phyloP scores from a whole-genome alignment of 805 yeast species.

The Tetrapisispora taiwanensis region DNA sequence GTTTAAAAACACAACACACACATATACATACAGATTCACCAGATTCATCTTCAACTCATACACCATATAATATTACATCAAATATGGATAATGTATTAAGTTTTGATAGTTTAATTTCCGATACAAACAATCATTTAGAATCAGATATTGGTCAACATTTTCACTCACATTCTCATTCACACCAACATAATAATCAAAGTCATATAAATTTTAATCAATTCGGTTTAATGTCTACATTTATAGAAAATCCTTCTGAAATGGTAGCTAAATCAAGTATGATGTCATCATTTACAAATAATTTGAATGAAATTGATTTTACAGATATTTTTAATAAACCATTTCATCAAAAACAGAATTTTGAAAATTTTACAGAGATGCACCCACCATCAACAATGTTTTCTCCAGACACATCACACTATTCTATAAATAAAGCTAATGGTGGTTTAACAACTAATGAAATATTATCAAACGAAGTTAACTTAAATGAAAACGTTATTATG shows the following conservation, averaged over 20 bases:
- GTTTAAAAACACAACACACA: constrained; percentile 3
- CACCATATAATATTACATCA: neutral
- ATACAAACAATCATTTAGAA: neutral
- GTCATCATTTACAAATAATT: constrained; percentile 7
- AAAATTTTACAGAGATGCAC: neutral
- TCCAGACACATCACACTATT: neutral
- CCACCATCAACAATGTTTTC: constrained; percentile 1
- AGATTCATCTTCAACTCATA: neutral
- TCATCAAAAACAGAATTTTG: constrained; percentile 6
- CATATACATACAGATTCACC: constrained; percentile 2
- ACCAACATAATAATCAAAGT: neutral
- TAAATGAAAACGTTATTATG: neutral
- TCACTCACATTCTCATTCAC: neutral
- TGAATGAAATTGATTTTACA: constrained; percentile 30
- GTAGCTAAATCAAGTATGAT: neutral
- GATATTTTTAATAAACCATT: constrained; percentile 23
- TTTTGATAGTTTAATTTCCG: neutral
- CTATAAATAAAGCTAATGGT: neutral
- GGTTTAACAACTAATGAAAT: neutral
- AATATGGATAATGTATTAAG: neutral
- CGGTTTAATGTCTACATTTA: neutral
- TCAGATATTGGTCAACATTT: neutral
- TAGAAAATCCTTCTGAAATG: neutral
- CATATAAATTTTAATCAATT: neutral
- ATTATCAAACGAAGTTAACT: neutral